These are phyloP conservation scores for Tetrahymena malaccensis DNA, from an alignment of 73 alveolate genomes.

Conservation along the genomic window DNA sequence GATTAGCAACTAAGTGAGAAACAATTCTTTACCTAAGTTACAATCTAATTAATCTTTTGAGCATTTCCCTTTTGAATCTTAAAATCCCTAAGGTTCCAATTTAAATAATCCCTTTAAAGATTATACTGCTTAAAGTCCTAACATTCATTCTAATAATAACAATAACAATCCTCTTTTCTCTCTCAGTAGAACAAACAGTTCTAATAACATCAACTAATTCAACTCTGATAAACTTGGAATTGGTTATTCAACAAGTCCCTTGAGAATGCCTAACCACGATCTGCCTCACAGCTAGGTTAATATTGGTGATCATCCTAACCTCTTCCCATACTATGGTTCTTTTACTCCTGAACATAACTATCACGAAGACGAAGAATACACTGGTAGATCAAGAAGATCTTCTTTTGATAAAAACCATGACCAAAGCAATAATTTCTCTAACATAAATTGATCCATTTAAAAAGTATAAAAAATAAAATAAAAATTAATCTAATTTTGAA, in stretches of 20 bases:
- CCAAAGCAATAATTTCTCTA: not conserved
- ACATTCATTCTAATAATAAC: not conserved
- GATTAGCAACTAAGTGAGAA: not conserved
- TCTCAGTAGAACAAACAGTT: not conserved
- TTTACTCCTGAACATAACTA: not conserved
- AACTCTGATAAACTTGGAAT: not conserved
- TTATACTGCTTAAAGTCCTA: not conserved
- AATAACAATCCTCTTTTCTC: not conserved
- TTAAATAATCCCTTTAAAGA: not conserved
- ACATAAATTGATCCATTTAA: not conserved
- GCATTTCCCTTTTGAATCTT: not conserved
- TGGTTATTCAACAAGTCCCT: not conserved
- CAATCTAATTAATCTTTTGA: not conserved
- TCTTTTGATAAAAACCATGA: not conserved
- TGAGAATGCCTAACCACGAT: not conserved
- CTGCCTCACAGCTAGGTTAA: not conserved
- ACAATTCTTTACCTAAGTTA: not conserved
- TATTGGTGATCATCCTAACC: not conserved
- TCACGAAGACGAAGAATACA: not conserved
- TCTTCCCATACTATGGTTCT: not conserved
- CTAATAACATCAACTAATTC: not conserved
- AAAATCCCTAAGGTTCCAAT: not conserved
- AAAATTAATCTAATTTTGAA: not conserved
- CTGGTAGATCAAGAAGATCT: not conserved
- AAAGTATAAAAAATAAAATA: too few relatives aligned